Conservation (phyloP, 345 rosid species). For the Brassica juncea region DNA sequence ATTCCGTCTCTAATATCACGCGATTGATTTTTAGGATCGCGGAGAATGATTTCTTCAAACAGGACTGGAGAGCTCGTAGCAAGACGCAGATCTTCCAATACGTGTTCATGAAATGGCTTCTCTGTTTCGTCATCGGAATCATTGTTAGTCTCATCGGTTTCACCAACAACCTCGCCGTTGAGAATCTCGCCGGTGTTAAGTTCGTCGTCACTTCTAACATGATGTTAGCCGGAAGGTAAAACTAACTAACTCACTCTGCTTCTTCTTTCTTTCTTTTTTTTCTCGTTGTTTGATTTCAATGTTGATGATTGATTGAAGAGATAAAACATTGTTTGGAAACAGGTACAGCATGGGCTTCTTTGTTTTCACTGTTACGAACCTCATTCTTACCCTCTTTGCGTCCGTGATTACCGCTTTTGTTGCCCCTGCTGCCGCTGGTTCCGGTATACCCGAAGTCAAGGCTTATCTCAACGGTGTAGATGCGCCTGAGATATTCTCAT, state of each 20-base stretch:
- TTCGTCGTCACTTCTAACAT: slow-evolving; percentile 86
- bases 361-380: slow-evolving; percentile 64
- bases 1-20: background rate
- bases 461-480: slow-evolving; percentile 96
- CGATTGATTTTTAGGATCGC: slow-evolving; percentile 49
- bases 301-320: background rate
- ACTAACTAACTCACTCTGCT: background rate
- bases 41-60: slow-evolving; percentile 89
- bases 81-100: slow-evolving; percentile 69
- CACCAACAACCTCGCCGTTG: slow-evolving; percentile 80
- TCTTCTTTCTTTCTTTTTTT: background rate
- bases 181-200: slow-evolving; percentile 82
- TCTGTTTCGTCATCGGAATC: slow-evolving; percentile 67
- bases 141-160: slow-evolving; percentile 82
- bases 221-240: slow-evolving; percentile 69
- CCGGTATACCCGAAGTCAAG: slow-evolving; percentile 95
- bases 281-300: background rate
- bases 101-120: slow-evolving; percentile 76
- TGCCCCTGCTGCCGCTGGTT: slow-evolving; percentile 90
- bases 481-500: slow-evolving; percentile 75
- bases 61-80: slow-evolving; percentile 82
- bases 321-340: background rate
- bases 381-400: slow-evolving; percentile 69
- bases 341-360: slow-evolving; percentile 75
- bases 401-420: slow-evolving; percentile 63